Percentiles rank a stretch among this genome's conserved stretches.
Conservation (phyloP, 139 green algal genomes). For the Micromonas commoda region DNA sequence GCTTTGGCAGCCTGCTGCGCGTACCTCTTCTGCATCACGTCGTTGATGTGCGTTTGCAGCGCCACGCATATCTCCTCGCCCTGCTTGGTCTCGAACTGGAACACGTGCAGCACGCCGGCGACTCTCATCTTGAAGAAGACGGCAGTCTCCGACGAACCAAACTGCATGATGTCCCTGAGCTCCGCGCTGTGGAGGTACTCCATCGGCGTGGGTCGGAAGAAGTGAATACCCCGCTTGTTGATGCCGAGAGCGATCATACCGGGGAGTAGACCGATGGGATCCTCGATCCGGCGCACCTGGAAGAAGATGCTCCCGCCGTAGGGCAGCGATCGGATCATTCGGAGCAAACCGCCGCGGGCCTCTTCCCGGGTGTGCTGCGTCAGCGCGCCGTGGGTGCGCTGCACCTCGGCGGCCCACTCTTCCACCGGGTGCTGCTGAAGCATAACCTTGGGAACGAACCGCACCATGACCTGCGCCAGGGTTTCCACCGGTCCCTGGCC, state of each 20-base stretch:
- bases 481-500: slow-evolving; percentile 50
- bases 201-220: slow-evolving; percentile 82
- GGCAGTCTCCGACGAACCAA: slow-evolving; percentile 68
- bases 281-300: slow-evolving; percentile 74
- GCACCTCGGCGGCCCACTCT: slow-evolving; percentile 76
- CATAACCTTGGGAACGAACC: slow-evolving; percentile 41
- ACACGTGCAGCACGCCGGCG: slow-evolving; percentile 89
- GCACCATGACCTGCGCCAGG: slow-evolving; percentile 45
- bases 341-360: slow-evolving; percentile 79
- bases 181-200: slow-evolving; percentile 95
- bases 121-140: slow-evolving; percentile 99
- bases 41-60: slow-evolving; percentile 97
- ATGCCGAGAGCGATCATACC: slow-evolving; percentile 89
- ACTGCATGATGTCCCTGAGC: slow-evolving; percentile 97
- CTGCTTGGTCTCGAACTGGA: slow-evolving; percentile 92
- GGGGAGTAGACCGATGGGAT: slow-evolving; percentile 92
- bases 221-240: slow-evolving; percentile 87
- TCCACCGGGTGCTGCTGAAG: slow-evolving; percentile 60
- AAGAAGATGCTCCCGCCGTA: slow-evolving; percentile 83
- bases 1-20: slow-evolving; percentile 47
- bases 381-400: slow-evolving; percentile 65
- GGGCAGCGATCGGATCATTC: slow-evolving; percentile 85
- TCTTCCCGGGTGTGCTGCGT: slow-evolving; percentile 82
- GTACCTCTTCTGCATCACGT: slow-evolving; percentile 94
- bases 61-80: slow-evolving; percentile 97